A percentile compares a stretch with the other conserved stretches of the same genome.
Evolutionary conservation across 2,329 filamentous ascomycete species (phyloP).

Genomic region (Botrytis tulipae): DNA sequence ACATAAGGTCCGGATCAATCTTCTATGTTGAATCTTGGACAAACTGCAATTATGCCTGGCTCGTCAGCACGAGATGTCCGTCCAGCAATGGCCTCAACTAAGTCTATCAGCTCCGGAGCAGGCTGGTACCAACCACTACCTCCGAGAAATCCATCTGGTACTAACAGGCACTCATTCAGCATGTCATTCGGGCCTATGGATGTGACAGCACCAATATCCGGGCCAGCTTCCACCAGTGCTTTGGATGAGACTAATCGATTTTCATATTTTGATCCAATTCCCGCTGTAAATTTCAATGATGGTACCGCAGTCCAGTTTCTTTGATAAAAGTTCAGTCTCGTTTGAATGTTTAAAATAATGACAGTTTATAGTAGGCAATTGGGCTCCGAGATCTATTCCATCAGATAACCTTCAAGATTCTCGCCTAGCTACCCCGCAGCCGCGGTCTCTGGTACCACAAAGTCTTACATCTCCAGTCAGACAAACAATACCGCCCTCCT

Average conservation of each 20-base stretch:
- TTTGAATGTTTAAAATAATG: background rate
- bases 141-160: background rate
- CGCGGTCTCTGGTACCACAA: background rate
- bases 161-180: background rate
- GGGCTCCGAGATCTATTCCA: constrained; percentile 14
- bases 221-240: constrained; percentile 1
- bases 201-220: background rate
- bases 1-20: constrained; percentile 9
- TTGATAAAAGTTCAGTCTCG: background rate
- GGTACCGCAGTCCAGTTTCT: background rate
- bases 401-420: background rate
- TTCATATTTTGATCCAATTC: constrained; percentile 5
- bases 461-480: background rate
- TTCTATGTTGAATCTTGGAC: background rate
- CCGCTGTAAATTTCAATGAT: background rate
- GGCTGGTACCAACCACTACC: background rate
- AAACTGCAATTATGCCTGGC: background rate
- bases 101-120: background rate
- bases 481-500: background rate
- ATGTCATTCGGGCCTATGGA: background rate
- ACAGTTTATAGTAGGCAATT: constrained; percentile 9
- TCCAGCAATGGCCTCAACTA: background rate
- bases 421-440: background rate
- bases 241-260: constrained; percentile 7
- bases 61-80: background rate